Base-by-base conservation (phyloP, 2,329 filamentous ascomycete species). In the Cordyceps cateniannulata region DNA sequence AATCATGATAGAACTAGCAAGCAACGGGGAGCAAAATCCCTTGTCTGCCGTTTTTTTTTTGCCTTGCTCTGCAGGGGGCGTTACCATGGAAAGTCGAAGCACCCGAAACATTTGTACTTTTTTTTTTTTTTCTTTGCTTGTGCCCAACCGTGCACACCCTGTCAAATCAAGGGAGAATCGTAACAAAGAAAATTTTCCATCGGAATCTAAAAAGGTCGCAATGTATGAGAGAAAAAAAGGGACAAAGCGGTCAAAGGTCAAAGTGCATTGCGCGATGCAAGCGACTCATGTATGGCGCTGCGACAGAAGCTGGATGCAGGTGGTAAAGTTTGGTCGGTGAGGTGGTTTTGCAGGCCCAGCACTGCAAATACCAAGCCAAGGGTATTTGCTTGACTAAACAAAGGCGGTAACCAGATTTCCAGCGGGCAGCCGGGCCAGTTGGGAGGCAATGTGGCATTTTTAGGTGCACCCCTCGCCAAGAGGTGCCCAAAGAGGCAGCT, bases 31-130 rank as follows among this genome's bases (percentile, higher is more conserved):
- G n/a, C n/a, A n/a, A n/a, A n/a, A n/a, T n/a, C n/a, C n/a, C n/a
- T n/a, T n/a, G n/a, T n/a, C n/a, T n/a, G n/a, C n/a, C n/a, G n/a
- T n/a, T n/a, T n/a, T n/a, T n/a, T n/a, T n/a, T n/a, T n/a, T n/a
- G n/a, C n/a, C n/a, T n/a, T n/a, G n/a, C n/a, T n/a, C n/a, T n/a
- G n/a, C n/a, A n/a, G n/a, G n/a, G n/a, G n/a, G n/a, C n/a, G n/a
- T n/a, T n/a, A n/a, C n/a, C n/a, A n/a, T n/a, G n/a, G n/a, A 35
- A 42, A 16, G 16, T 20, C 16, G 32, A 32, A 35, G 53, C 27
- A 45, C 24, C 53, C 53, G 53, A 56, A 56, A 56, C 53, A 56
- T 45, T 56, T n/a, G n/a, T n/a, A n/a, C n/a, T n/a, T n/a, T n/a
- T n/a, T n/a, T n/a, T n/a, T n/a, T n/a, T n/a, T 22, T n/a, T 32